Evolutionary conservation across 2,329 filamentous ascomycete genomes (phyloP), one percentile per base, ranked within the genome.

Genomic region (Acephala macrosclerotiorum): DNA sequence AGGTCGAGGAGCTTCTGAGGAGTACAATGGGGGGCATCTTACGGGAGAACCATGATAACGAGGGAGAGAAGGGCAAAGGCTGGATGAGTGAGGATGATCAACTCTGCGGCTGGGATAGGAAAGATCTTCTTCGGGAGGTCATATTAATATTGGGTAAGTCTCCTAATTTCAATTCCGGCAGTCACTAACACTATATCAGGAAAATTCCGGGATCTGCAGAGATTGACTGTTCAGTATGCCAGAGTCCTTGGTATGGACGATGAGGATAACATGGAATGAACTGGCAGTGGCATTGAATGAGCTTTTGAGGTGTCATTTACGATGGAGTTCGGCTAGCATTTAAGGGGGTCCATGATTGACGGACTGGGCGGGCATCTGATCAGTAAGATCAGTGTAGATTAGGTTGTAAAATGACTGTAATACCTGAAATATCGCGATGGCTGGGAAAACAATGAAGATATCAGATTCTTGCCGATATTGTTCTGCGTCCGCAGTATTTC

Each of bases 201-300:
- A 66, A 98, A 98, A 89, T 95, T 96, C 79, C 90, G 96, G 64
- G 96, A 98, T 76, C 83, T 99, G 35, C 96, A 99, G 78, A 87
- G 96, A 29, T 86, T 97, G 49, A 97, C 93, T n/a, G 92, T 97
- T 29, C 95, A 96, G 68, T 98, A 98, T 77, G 95, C 95, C 14
- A 89, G 92, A 69, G 82, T 94, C n/a, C 82, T 96, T 25, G 91
- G 91, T 63, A 81, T 92, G 73, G 73, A 74, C 53, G 73, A 75
- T 22, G 74, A 76, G 14, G 72, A 75, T 65, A 70, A 68, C 29
- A 69, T 61, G 38, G 58, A 57, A 45, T 74, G 53, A 66, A 60
- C 49, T 56, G 26, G 26, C 36, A 33, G 8, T 65, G 22, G 47
- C 36, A 36, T 56, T 33, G 12, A 25, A 35, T 56, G 58, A 38